Base-by-base conservation (phyloP, 2,329 filamentous ascomycete genomes). In the Aureobasidium subglaciale region DNA sequence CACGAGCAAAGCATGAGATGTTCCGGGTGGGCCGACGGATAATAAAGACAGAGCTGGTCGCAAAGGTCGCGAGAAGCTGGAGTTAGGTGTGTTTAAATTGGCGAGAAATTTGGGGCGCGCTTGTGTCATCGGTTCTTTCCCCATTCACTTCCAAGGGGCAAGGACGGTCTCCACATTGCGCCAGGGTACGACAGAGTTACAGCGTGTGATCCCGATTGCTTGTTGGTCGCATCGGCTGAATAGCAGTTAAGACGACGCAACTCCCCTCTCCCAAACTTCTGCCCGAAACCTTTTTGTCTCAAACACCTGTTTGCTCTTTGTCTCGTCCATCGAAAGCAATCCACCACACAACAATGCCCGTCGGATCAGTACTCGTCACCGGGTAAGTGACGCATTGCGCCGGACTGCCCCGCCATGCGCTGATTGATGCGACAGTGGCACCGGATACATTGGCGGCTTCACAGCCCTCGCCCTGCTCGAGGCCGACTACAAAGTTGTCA, bases 391-490 rank as follows among this genome's bases (percentile, higher is more conserved):
- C 29, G 40, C 27, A 13, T 20, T 37, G 41, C 45, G 43, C 58
- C 41, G 16, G 13, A 54, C 25, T 52, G 43, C 46, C 42, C 49
- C 52, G 35, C 54, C 43, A 40, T 40, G 54, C 42, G 57, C 58
- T 58, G 43, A 50, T 27, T 34, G 18, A 40, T 25, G 58, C 65
- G 61, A 56, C 62, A 96, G 93, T 81, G 93, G 93, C 68, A 96
- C 91, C 62, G 93, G 93, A 77, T 99, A 99, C 80, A 99, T 99
- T 74, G 93, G 93, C 71, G 97, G 92, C 49, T 97, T 97, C 80
- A 99, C 93, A 59, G 79, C 88, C 56, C 85, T 99, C 50, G 86
- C 90, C 54, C 88, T 99, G 24, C 88, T 99, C 63, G 81, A 96
- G 70, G 88, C 93, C 68, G 91, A 85, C 72, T 97, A 97, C 81